Evolutionary conservation across 148 eudicot genomes (phyloP).

Genomic region (Dysphania ambrosioides): DNA sequence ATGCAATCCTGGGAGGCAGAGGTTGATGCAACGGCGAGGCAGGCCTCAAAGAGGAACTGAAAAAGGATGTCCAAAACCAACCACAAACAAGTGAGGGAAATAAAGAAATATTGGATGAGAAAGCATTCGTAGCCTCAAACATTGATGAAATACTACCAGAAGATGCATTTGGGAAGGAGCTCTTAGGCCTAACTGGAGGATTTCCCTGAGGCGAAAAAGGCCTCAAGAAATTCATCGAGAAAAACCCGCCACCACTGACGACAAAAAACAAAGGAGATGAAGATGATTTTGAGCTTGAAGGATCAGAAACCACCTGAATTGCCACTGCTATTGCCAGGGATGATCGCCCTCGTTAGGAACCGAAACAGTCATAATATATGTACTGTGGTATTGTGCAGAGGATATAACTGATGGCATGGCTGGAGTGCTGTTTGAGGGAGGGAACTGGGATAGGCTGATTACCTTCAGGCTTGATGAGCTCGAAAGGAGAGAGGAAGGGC

Average conservation of each 20-base stretch:
- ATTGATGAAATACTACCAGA: conserved; percentile 37
- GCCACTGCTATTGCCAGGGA: conserved; percentile 82
- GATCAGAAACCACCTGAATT: conserved; percentile 62
- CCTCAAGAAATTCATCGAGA: conserved; percentile 54
- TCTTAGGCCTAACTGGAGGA: conserved; percentile 77
- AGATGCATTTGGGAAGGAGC: conserved; percentile 70
- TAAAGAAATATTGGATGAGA: conserved; percentile 2
- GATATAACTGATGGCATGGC: conserved; percentile 83
- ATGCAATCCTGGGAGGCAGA: conserved; percentile 74
- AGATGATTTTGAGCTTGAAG: conserved; percentile 33
- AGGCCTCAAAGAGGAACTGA: conserved; percentile 64
- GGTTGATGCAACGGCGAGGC: conserved; percentile 85
- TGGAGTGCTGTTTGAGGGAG: conserved; percentile 89
- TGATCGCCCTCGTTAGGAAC: conserved; percentile 85
- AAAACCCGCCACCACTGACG: conserved; percentile 64
- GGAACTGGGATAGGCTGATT: conserved; percentile 77
- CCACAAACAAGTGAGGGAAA: conserved; percentile 11
- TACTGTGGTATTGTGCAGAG: conserved; percentile 88
- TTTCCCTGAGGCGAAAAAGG: conserved; percentile 95
- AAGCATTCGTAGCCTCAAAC: conserved; percentile 7
- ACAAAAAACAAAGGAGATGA: conserved; percentile 20
- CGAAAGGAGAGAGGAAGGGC: conserved; percentile 74
- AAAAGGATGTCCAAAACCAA: conserved; percentile 30
- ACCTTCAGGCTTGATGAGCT: conserved; percentile 86
- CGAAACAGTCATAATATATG: conserved; percentile 58